These are phyloP conservation scores for Termitomyces sp. DNA, from an alignment of 768 basidiomycete species.

Conservation along the genomic window DNA sequence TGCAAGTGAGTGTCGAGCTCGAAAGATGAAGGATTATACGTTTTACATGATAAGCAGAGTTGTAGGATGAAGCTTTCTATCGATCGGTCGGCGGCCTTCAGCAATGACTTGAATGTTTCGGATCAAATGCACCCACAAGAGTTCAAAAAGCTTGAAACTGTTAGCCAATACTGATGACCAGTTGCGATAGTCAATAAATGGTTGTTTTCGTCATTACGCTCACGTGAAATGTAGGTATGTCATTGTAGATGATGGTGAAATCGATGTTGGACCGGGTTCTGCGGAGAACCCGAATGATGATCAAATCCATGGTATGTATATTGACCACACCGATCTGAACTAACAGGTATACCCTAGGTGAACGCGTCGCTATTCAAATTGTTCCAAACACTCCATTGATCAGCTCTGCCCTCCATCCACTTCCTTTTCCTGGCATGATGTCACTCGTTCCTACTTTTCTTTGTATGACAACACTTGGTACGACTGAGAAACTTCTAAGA, in stretches of 20 bases:
- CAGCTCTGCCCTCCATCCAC: constrained; percentile 50
- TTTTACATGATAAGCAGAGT: neutral
- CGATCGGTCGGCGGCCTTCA: neutral
- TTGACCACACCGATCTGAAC: neutral
- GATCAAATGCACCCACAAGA: no score
- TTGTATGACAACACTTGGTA: constrained; percentile 65
- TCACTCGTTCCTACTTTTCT: constrained; percentile 55
- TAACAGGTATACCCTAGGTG: no score
- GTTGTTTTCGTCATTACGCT: no score
- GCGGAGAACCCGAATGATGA: no score
- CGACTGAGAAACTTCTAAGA: constrained; percentile 56
- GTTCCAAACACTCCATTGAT: constrained; percentile 38
- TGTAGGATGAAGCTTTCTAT: neutral
- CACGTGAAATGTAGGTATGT: no score
- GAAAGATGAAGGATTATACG: neutral
- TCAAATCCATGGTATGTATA: neutral
- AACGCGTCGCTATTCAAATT: neutral
- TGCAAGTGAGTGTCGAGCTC: neutral
- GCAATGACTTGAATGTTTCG: neutral
- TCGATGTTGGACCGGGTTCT: no score
- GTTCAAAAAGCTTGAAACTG: no score
- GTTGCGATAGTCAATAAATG: no score
- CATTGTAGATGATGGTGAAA: no score
- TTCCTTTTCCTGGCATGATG: constrained; percentile 46
- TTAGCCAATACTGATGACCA: no score